These are phyloP conservation scores for Prunus mongolica DNA, from an alignment of 306 rosid species.

Conservation along the genomic window DNA sequence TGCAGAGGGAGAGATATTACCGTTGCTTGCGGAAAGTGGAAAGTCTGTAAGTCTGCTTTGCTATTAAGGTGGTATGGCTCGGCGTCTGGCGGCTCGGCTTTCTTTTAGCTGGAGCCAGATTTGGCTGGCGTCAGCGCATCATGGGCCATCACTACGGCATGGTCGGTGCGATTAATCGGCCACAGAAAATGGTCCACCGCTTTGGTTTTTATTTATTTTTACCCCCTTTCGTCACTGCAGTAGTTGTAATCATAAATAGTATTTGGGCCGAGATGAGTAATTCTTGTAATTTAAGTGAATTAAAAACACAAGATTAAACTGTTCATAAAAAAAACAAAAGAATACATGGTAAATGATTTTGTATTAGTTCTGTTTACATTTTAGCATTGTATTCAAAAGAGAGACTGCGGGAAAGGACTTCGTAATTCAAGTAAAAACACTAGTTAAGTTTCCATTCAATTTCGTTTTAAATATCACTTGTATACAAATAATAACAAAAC, in stretches of 20 bases:
- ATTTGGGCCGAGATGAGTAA: not conserved
- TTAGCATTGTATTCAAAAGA: too few species aligned
- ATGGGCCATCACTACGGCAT: constrained; percentile 16
- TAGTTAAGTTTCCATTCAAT: too few species aligned
- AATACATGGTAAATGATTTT: too few species aligned
- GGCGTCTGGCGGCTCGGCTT: constrained; percentile 32
- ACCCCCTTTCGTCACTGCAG: not conserved
- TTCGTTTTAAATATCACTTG: too few species aligned
- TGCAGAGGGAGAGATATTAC: not conserved
- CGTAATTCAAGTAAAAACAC: too few species aligned
- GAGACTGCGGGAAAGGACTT: too few species aligned
- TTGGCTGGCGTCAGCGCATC: constrained; percentile 34
- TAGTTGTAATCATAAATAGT: not conserved
- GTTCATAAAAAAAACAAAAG: too few species aligned
- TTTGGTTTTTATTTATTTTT: not conserved
- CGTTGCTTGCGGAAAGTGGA: constrained; percentile 4
- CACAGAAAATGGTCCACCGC: not conserved
- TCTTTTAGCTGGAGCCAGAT: constrained; percentile 26
- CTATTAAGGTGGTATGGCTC: constrained; percentile 23
- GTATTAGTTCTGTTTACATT: too few species aligned
- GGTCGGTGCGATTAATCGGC: constrained; percentile 37
- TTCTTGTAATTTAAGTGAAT: too few species aligned
- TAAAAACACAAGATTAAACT: too few species aligned
- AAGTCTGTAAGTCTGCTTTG: not conserved
- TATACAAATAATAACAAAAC: too few species aligned